A percentile compares a stretch with the other conserved stretches of the same genome.
These are phyloP conservation scores for Microcyclospora pomicola DNA, from an alignment of 2,329 filamentous ascomycete species.

Conservation along the genomic window DNA sequence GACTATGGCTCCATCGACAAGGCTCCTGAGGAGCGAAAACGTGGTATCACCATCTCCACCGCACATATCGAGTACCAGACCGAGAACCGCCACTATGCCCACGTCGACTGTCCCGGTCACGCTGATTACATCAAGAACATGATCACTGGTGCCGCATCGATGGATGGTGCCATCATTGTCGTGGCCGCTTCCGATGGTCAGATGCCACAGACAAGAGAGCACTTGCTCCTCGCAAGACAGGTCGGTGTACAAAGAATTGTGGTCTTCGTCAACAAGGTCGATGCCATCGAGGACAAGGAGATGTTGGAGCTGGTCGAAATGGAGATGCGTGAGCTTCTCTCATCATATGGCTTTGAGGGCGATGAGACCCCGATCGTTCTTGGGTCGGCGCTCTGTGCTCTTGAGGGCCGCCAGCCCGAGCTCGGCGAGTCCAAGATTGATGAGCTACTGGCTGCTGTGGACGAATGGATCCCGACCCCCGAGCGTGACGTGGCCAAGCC, in stretches of 20 bases:
- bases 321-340: conserved; percentile 97
- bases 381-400: conserved; percentile 87
- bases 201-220: conserved; percentile 99
- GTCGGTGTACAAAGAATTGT: conserved; percentile 97
- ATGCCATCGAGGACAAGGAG: conserved; percentile 91
- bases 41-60: conserved; percentile 98
- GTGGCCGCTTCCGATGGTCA: conserved; percentile 97
- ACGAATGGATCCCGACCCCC: conserved; percentile 92
- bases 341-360: conserved; percentile 88
- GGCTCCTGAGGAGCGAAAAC: conserved; percentile 97
- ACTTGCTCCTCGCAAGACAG: conserved; percentile 92
- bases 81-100: conserved; percentile 88
- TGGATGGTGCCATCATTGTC: conserved; percentile 98
- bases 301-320: conserved; percentile 99
- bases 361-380: conserved; percentile 96
- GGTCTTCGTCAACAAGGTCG: conserved; percentile 99
- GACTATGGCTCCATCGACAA: conserved; percentile 98
- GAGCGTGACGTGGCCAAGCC: conserved; percentile 92
- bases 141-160: conserved; percentile 98
- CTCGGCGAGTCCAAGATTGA: conserved; percentile 83
- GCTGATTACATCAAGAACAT: conserved; percentile 99
- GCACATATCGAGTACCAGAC: conserved; percentile 98
- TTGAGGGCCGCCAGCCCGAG: conserved; percentile 74
- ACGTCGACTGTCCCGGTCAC: conserved; percentile 99
- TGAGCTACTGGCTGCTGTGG: conserved; percentile 77